Conservation (phyloP, 2,329 filamentous ascomycete genomes). For the Fusarium humuli region DNA sequence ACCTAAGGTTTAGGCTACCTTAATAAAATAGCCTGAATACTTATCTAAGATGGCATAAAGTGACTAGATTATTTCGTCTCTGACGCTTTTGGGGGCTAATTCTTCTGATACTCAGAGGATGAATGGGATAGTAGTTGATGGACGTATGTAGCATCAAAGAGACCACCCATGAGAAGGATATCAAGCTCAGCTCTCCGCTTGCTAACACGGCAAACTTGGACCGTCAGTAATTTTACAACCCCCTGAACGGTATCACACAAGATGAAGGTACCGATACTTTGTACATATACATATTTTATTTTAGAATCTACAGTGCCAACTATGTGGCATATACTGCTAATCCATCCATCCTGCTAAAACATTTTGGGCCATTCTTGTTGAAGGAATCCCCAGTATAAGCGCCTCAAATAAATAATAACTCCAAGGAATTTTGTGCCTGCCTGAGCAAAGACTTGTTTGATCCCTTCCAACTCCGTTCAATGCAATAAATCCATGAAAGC, state of each 20-base stretch:
- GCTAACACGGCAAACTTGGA: background rate
- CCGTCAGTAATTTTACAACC: background rate
- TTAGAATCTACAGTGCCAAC: background rate
- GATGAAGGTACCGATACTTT: background rate
- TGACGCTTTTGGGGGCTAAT: too few relatives aligned
- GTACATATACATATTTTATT: background rate
- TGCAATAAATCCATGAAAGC: slow-evolving; percentile 6
- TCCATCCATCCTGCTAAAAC: background rate
- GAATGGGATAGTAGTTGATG: too few relatives aligned
- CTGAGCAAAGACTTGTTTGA: slow-evolving; percentile 9
- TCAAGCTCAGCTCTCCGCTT: background rate
- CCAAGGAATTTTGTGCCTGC: slow-evolving; percentile 14
- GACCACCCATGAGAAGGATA: background rate
- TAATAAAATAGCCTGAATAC: too few relatives aligned
- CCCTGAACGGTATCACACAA: background rate
- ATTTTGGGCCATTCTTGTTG: slow-evolving; percentile 6
- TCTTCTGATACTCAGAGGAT: too few relatives aligned
- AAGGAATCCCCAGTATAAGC: slow-evolving; percentile 11
- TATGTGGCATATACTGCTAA: slow-evolving; percentile 8
- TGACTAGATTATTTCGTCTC: too few relatives aligned
- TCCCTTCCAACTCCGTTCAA: slow-evolving; percentile 14
- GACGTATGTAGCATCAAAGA: background rate
- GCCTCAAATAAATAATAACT: slow-evolving; percentile 28
- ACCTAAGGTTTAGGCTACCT: too few relatives aligned
- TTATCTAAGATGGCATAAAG: too few relatives aligned